Conservation (phyloP, 179 eudicot genomes). For the Beta lomatogona region DNA sequence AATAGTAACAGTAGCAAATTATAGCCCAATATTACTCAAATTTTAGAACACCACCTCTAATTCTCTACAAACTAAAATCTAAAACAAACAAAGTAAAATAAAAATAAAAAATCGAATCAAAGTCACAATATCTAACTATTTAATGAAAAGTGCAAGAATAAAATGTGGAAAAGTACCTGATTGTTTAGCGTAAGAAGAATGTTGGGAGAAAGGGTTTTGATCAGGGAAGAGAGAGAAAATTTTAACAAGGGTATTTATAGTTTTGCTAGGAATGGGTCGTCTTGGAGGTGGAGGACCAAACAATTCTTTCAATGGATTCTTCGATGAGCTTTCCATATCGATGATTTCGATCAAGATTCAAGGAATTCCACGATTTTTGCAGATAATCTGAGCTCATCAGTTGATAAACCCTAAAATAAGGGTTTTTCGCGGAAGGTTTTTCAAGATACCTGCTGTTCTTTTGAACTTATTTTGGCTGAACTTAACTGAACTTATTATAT, state of each 20-base stretch:
- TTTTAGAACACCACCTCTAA: neutral
- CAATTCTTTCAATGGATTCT: slow-evolving; percentile 14
- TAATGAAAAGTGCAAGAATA: neutral
- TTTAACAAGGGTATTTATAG: slow-evolving; percentile 16
- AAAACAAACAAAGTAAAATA: neutral
- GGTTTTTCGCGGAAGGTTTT: neutral
- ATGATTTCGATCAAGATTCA: neutral
- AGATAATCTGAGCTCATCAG: neutral
- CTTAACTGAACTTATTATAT: too few relatives aligned
- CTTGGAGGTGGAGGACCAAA: slow-evolving; percentile 21
- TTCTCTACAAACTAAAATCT: neutral
- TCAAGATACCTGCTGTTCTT: too few relatives aligned
- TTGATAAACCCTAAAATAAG: neutral
- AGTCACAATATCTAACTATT: too few relatives aligned
- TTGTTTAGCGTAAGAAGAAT: neutral
- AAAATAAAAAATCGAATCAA: too few relatives aligned
- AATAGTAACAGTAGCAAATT: neutral
- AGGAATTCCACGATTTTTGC: neutral
- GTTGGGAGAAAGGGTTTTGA: slow-evolving; percentile 21
- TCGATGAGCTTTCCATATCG: neutral
- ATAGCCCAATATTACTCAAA: neutral
- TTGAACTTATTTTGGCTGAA: too few relatives aligned
- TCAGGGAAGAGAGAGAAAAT: slow-evolving; percentile 26
- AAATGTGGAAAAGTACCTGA: neutral
- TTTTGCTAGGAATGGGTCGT: slow-evolving; percentile 28